Conservation (phyloP, 2,329 filamentous ascomycete genomes). For the Zelopaecilomyces penicillatus region DNA sequence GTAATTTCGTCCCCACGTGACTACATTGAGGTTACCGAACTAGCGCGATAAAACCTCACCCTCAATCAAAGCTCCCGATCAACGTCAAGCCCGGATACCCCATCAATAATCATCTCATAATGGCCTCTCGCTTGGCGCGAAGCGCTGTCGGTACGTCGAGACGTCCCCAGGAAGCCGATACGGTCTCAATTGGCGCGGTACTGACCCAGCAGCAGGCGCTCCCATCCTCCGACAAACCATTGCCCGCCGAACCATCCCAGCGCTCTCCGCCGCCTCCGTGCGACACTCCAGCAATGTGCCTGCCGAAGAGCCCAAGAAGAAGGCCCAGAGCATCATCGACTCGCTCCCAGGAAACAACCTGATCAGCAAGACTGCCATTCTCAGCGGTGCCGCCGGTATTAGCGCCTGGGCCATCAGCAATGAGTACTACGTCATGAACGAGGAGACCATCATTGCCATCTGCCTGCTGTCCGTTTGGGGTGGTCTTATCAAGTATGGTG, state of each 20-base stretch:
- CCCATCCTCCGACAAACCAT: conserved; percentile 80
- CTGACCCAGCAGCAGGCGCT: conserved; percentile 55
- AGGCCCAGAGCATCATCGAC: conserved; percentile 92
- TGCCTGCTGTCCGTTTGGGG: conserved; percentile 90
- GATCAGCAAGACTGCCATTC: conserved; percentile 91
- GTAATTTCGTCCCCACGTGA: conserved; percentile 26
- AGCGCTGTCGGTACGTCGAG: conserved; percentile 77
- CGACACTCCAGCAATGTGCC: conserved; percentile 72
- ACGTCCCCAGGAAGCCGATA: conserved; percentile 10
- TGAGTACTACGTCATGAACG: conserved; percentile 99
- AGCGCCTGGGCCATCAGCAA: conserved; percentile 96
- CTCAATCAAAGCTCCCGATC: conserved; percentile 35
- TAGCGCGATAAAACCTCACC: conserved; percentile 44
- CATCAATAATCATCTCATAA: conserved; percentile 60
- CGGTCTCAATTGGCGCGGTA: conserved; percentile 20
- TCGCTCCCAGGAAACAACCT: conserved; percentile 85
- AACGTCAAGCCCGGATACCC: conserved; percentile 39
- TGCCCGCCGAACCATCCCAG: conserved; percentile 65
- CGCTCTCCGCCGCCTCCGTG: conserved; percentile 58
- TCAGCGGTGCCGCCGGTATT: conserved; percentile 84
- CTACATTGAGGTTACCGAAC: conserved; percentile 26
- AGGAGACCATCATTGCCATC: conserved; percentile 92
- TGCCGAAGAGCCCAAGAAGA: conserved; percentile 85
- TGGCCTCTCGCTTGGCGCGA: conserved; percentile 97
- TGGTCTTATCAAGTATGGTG: conserved; percentile 86